phyloP scores from a whole-genome alignment of 208 protist genomes.

The Trypanosoma cruzi region DNA sequence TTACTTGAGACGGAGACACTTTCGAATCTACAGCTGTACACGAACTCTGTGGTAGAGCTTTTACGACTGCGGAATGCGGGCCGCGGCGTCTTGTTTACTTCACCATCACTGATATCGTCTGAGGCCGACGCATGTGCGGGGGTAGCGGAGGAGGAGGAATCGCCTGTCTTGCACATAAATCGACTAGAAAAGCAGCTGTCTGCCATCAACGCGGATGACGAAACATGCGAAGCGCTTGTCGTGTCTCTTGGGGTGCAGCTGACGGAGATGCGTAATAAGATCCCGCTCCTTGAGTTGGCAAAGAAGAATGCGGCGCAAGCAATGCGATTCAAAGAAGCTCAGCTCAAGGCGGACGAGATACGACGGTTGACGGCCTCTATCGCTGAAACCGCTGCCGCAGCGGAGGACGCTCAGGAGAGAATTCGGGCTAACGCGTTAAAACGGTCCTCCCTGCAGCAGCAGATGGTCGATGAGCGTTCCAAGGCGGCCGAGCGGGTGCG shows the following conservation, averaged over 20 bases:
- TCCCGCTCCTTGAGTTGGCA: slow-evolving; percentile 31
- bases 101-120: not conserved
- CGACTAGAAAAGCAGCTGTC: slow-evolving; percentile 14
- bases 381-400: not conserved
- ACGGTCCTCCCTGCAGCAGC: not conserved
- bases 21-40: not conserved
- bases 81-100: slow-evolving; percentile 5
- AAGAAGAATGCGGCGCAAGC: slow-evolving; percentile 43
- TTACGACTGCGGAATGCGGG: slow-evolving; percentile 3
- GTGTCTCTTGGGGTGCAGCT: slow-evolving; percentile 32
- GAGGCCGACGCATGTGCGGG: not conserved
- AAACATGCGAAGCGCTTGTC: slow-evolving; percentile 19
- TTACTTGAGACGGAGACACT: slow-evolving; percentile 18
- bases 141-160: not conserved
- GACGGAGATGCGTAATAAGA: slow-evolving; percentile 19
- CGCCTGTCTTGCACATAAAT: slow-evolving; percentile 6
- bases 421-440: slow-evolving; percentile 9
- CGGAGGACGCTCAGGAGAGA: not conserved
- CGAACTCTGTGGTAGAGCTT: not conserved
- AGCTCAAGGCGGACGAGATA: slow-evolving; percentile 28
- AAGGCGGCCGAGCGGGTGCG: not conserved
- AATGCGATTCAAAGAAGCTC: slow-evolving; percentile 52
- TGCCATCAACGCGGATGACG: slow-evolving; percentile 12
- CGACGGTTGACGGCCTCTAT: slow-evolving; percentile 6
- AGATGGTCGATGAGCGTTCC: not conserved